phyloP scores from a whole-genome alignment of 192 early-diverging fungal species.

The Podila epigama region DNA sequence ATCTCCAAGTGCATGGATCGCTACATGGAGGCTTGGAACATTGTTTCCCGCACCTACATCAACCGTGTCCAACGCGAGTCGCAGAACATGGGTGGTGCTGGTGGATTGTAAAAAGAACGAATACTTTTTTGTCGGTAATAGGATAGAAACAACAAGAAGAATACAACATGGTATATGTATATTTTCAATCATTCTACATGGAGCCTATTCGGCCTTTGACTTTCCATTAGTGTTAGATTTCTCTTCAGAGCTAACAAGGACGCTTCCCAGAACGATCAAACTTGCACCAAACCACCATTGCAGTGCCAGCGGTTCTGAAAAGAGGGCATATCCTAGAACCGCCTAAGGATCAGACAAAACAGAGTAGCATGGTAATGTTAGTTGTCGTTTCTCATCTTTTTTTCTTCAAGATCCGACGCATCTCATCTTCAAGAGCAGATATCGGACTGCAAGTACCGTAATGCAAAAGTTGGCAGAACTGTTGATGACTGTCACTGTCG shows the following conservation, averaged over 20 bases:
- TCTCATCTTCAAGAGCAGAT: no score
- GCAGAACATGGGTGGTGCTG: constrained; percentile 46
- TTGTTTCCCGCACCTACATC: constrained; percentile 79
- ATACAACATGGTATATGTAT: neutral
- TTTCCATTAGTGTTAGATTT: neutral
- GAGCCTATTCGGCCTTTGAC: neutral
- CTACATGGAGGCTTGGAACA: constrained; percentile 91
- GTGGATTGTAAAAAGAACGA: constrained; percentile 45
- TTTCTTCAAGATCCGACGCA: no score
- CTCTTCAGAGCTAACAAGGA: constrained; percentile 48
- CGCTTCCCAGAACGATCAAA: constrained; percentile 75
- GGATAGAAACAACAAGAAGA: neutral
- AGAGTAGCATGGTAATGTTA: neutral
- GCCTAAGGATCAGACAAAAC: constrained; percentile 56
- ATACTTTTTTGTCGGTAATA: no score
- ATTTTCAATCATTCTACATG: no score
- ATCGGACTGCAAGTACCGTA: constrained; percentile 52
- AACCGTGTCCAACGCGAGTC: constrained; percentile 75
- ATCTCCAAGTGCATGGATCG: constrained; percentile 80
- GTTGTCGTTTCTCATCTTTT: no score
- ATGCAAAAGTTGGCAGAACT: constrained; percentile 79
- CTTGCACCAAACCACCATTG: constrained; percentile 89
- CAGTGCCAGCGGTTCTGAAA: constrained; percentile 73
- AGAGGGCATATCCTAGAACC: constrained; percentile 72
- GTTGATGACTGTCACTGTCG: constrained; percentile 80